A percentile compares a stretch with the other conserved stretches of the same genome.
These are phyloP conservation scores for Musa schizocarpa DNA, from an alignment of 176 grass and related monocot genomes.

Conservation along the genomic window DNA sequence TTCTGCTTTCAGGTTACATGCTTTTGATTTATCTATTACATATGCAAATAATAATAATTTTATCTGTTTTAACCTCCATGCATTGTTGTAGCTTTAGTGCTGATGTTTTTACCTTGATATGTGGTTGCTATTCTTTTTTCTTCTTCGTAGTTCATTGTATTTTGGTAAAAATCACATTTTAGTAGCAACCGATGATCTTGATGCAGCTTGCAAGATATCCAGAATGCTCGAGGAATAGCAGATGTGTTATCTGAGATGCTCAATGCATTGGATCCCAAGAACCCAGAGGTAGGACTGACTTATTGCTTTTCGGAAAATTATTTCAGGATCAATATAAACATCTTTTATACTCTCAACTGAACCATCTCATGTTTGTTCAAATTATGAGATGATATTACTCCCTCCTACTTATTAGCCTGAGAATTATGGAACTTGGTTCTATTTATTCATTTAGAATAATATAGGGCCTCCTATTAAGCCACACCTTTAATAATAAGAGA, in stretches of 20 bases:
- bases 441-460: background rate
- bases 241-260: conserved; percentile 92
- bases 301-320: conserved; percentile 12
- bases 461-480: background rate
- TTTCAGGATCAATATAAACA: background rate
- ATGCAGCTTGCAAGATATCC: conserved; percentile 71
- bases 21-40: background rate
- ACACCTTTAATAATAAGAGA: too few relatives aligned
- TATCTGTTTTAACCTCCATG: background rate
- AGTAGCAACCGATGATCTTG: background rate
- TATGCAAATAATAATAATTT: background rate
- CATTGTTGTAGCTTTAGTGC: background rate
- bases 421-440: background rate
- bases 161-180: background rate
- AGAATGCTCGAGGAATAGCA: conserved; percentile 88
- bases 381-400: background rate
- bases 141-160: too few relatives aligned
- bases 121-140: too few relatives aligned
- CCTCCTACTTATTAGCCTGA: background rate
- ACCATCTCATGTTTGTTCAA: background rate
- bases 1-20: conserved; percentile 4
- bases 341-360: background rate
- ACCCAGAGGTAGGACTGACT: conserved; percentile 52
- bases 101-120: too few relatives aligned
- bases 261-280: conserved; percentile 79